Evolutionary conservation across 768 basidiomycete species (phyloP).

Genomic region (Fibroporia radiculosa): DNA sequence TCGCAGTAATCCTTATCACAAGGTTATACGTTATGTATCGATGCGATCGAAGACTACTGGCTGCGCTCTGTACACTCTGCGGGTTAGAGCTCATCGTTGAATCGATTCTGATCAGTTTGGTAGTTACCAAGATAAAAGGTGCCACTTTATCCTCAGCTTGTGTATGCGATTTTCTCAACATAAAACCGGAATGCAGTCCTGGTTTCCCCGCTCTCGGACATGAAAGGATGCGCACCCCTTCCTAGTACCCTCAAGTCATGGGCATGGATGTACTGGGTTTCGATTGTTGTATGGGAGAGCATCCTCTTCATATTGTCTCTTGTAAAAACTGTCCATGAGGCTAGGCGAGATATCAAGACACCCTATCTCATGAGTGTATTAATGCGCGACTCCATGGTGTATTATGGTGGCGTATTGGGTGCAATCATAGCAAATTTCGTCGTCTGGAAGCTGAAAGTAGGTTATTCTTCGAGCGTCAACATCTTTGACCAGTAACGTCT

Average conservation of each 20-base stretch:
- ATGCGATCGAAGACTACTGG: not conserved
- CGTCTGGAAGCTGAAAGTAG: not conserved
- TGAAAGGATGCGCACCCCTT: too few species aligned
- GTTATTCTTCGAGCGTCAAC: not conserved
- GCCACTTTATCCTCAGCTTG: too few species aligned
- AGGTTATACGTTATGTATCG: conserved; percentile 1
- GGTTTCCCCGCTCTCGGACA: too few species aligned
- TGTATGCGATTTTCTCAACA: too few species aligned
- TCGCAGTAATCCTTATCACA: not conserved
- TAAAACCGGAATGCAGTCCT: too few species aligned
- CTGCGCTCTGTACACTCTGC: not conserved
- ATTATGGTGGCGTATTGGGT: not conserved
- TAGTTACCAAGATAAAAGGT: too few species aligned
- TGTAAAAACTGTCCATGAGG: not conserved
- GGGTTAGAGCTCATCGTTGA: not conserved
- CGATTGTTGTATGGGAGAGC: not conserved
- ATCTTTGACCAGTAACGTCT: not conserved
- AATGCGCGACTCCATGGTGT: conserved; percentile 1
- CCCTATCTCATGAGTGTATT: not conserved
- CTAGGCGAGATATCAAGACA: not conserved
- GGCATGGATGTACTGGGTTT: conserved; percentile 1
- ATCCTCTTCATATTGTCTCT: not conserved
- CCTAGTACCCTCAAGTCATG: not conserved
- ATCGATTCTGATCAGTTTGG: too few species aligned
- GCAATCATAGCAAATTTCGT: conserved; percentile 1